Percentiles rank a stretch among this genome's conserved stretches.
phyloP scores from a whole-genome alignment of 1,139 yeast genomes.

The Protomyces macrosporus region DNA sequence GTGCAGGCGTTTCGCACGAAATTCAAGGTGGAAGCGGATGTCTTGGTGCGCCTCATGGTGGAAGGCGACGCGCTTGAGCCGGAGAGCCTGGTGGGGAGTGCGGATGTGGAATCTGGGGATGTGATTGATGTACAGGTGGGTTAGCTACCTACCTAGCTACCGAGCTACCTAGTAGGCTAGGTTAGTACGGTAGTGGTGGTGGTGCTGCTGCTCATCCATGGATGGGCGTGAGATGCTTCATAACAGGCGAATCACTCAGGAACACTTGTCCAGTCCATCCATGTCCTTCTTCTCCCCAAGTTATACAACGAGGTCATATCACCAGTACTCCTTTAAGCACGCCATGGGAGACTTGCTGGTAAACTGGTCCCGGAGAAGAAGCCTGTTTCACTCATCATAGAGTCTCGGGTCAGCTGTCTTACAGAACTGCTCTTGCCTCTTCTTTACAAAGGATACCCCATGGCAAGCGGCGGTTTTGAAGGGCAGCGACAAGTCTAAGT shows the following conservation, averaged over 20 bases:
- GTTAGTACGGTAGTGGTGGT: too few relatives aligned
- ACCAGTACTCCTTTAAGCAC: not conserved
- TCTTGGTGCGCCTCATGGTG: not conserved
- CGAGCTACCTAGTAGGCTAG: too few relatives aligned
- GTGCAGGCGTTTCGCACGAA: constrained; percentile 3
- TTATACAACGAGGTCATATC: not conserved
- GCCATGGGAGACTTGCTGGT: not conserved
- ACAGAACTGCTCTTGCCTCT: not conserved
- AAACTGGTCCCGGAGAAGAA: not conserved
- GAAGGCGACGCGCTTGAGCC: constrained; percentile 10
- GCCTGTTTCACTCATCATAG: too few relatives aligned
- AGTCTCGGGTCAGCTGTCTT: not conserved
- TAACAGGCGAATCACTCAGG: too few relatives aligned
- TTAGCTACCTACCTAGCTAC: not conserved
- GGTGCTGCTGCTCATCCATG: too few relatives aligned
- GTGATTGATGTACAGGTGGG: constrained; percentile 6
- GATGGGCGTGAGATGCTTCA: too few relatives aligned
- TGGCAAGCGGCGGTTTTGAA: not conserved
- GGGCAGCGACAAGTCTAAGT: not conserved
- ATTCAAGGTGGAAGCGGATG: not conserved
- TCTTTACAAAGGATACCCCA: not conserved
- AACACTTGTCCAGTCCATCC: too few relatives aligned
- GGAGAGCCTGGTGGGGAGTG: constrained; percentile 2
- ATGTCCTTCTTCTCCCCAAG: not conserved
- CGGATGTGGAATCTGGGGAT: constrained; percentile 16